Percentiles rank a stretch among this genome's conserved stretches.
phyloP scores from a whole-genome alignment of 768 basidiomycete genomes.

The Lactarius pseudohatsudake region DNA sequence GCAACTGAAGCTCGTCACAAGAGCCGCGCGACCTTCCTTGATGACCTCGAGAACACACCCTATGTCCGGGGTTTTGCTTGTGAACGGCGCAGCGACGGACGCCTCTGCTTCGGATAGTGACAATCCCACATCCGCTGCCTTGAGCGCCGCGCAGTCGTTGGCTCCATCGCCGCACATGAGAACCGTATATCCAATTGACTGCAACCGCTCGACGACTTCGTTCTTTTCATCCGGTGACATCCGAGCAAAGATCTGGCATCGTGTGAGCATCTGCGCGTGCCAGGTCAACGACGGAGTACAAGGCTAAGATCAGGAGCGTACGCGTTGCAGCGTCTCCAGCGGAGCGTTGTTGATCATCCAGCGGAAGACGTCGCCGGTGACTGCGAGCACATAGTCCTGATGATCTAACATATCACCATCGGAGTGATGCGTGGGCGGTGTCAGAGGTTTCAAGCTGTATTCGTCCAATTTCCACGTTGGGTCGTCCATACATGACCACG shows the following conservation, averaged over 20 bases:
- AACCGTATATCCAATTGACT: conserved; percentile 91
- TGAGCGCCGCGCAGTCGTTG: conserved; percentile 97
- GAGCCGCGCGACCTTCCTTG: conserved; percentile 91
- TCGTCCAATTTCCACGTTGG: conserved; percentile 78
- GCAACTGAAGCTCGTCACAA: conserved; percentile 98
- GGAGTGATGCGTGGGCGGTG: conserved; percentile 67
- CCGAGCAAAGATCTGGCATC: conserved; percentile 93
- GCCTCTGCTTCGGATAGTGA: conserved; percentile 98
- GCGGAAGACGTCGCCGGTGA: conserved; percentile 94
- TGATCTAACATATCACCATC: conserved; percentile 71
- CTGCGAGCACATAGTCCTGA: conserved; percentile 86
- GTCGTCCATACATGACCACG: conserved; percentile 95
- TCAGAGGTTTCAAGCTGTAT: conserved; percentile 80
- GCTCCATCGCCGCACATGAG: conserved; percentile 99
- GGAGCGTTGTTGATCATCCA: conserved; percentile 98
- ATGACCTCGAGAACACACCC: conserved; percentile 95
- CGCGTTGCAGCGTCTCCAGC: conserved; percentile 89
- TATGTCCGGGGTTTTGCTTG: conserved; percentile 90
- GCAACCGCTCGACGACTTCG: conserved; percentile 93
- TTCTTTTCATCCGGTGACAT: conserved; percentile 99
- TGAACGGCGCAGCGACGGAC: conserved; percentile 97
- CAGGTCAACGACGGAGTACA: conserved; percentile 6
- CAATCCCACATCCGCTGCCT: conserved; percentile 97
- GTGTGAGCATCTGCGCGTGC: conserved; percentile 83
- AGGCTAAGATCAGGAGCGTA: conserved; percentile 39